Percentiles rank a stretch among this genome's conserved stretches.
Evolutionary conservation across 2,329 filamentous ascomycete genomes (phyloP).

Genomic region (Ascochyta lentis): DNA sequence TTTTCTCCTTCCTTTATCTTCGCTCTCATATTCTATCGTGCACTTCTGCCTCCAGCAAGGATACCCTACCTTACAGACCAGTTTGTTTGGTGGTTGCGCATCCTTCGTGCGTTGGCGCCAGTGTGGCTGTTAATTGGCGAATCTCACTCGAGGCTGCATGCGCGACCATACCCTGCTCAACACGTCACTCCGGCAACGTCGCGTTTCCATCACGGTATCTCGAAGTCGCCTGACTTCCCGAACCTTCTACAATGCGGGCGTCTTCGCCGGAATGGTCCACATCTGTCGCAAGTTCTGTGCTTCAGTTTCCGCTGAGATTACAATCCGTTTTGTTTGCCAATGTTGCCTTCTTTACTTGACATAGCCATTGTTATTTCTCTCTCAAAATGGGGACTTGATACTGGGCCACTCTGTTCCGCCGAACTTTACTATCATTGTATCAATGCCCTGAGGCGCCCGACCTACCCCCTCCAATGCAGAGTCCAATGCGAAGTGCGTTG

Average conservation of each 20-base stretch:
- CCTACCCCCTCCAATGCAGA: slow-evolving; percentile 1
- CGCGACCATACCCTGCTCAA: slow-evolving; percentile 3
- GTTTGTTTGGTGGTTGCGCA: not conserved
- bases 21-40: not conserved
- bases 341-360: not conserved
- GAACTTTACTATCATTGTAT: too few species aligned
- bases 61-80: not conserved
- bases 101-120: slow-evolving; percentile 11
- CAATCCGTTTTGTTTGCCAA: not conserved
- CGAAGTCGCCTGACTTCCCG: slow-evolving; percentile 8
- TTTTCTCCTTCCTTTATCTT: not conserved
- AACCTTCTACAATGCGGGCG: not conserved
- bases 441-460: not conserved
- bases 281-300: not conserved
- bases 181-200: slow-evolving; percentile 16
- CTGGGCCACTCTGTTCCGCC: not conserved
- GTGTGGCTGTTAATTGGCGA: slow-evolving; percentile 7
- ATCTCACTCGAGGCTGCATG: slow-evolving; percentile 7
- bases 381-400: not conserved
- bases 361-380: too few species aligned
- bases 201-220: slow-evolving; percentile 4
- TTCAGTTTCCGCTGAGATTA: not conserved
- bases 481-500: slow-evolving; percentile 44
- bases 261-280: slow-evolving; percentile 9
- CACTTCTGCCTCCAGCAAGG: not conserved